Evolutionary conservation across 2,329 filamentous ascomycete species (phyloP), one percentile per base, ranked within the genome.

Genomic region (Clarireedia hainanense): DNA sequence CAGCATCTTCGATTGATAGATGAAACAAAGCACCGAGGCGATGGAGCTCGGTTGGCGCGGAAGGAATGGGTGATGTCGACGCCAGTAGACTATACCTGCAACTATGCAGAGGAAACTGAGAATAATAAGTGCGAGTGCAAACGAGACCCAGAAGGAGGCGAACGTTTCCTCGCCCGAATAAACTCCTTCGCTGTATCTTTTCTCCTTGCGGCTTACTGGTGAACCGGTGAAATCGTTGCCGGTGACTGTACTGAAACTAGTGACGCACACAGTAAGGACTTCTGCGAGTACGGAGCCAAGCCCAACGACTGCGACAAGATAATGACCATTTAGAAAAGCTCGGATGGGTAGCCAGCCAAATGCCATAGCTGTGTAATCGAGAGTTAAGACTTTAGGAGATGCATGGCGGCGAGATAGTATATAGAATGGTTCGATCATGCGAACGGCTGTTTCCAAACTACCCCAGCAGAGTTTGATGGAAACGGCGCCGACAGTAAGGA

Each of bases 1-100:
- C 47, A 91, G 73, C 88, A 91, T 91, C 71, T 87, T 88, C 69
- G 80, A 86, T 72, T 90, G 86, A 70, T 91, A 85, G 58, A 91
- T 87, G 65, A 86, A 91, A 0, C 86, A 86, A 53, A 92, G 75
- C 52, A 91, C 81, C 45, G 81, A 84, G 1, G 87, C 84, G 63
- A 92, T 91, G 20, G 87, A 90, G 63, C 85, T 89, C 3, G 88
- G 87, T 73, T 91, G 86, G 4, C 88, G 80, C 1, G 88, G 88
- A 55, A 91, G 73, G 69, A 91, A 91, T 2, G 87, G 80, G 55
- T 83, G 80, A 0, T 83, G 77, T 14, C 88, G 80, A 1, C 80
- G 78, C 17, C 75, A 56, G 64, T 86, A 86, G 17, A 87, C 84
- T 1, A 84, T 64, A 1, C 71, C 69, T 0, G 85, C 80, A 23